These are phyloP conservation scores for Termitomyces sp. DNA, from an alignment of 768 basidiomycete species.

Conservation along the genomic window DNA sequence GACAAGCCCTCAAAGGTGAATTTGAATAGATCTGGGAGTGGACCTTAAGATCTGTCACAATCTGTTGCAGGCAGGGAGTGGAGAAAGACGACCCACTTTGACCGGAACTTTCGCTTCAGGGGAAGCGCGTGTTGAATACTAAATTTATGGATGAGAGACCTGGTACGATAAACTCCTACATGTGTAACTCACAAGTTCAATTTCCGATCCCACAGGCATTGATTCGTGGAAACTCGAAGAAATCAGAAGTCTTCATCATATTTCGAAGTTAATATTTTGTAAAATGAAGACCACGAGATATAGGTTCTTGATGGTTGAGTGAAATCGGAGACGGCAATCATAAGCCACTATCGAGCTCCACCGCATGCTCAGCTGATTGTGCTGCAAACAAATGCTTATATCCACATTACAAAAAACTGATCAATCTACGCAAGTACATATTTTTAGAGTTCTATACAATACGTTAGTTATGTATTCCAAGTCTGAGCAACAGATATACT, in stretches of 20 bases:
- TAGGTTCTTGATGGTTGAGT: slow-evolving; percentile 4
- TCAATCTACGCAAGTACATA: neutral
- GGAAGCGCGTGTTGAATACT: neutral
- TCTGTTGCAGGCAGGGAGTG: neutral
- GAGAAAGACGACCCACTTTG: neutral
- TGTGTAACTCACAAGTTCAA: slow-evolving; percentile 5
- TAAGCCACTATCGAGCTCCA: neutral
- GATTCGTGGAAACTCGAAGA: neutral
- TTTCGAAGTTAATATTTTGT: neutral
- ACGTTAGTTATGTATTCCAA: slow-evolving; percentile 8
- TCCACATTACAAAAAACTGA: neutral
- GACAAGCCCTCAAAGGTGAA: neutral
- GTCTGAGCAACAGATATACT: slow-evolving; percentile 15
- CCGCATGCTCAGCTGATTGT: neutral
- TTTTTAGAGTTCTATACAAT: slow-evolving; percentile 17
- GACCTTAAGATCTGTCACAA: no score
- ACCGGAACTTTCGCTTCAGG: slow-evolving; percentile 4
- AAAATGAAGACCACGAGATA: slow-evolving; percentile 9
- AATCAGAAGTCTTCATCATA: neutral
- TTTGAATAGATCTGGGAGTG: neutral
- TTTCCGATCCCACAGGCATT: slow-evolving; percentile 14
- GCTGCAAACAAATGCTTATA: neutral
- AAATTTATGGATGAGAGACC: neutral
- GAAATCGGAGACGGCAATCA: neutral
- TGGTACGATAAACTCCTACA: neutral